These are phyloP conservation scores for Platismatia glauca DNA, from an alignment of 495 filamentous ascomycete species.

Conservation along the genomic window DNA sequence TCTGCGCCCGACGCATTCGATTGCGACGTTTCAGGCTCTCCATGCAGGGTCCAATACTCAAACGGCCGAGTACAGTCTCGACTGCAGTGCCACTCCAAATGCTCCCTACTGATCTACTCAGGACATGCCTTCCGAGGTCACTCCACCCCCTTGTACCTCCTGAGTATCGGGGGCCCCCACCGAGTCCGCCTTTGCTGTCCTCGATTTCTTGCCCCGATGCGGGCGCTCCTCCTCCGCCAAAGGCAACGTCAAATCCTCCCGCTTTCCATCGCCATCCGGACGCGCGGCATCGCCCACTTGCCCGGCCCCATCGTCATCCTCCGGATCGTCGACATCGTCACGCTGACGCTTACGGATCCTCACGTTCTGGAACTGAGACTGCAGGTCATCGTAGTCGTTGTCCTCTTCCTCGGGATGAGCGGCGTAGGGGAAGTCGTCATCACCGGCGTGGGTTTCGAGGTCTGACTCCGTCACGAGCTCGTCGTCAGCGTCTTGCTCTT, in stretches of 20 bases:
- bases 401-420: slow-evolving; percentile 6
- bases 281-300: background rate
- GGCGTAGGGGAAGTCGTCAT: background rate
- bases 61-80: background rate
- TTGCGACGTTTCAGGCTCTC: background rate
- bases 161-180: background rate
- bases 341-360: slow-evolving; percentile 4
- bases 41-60: background rate
- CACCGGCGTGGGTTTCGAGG: slow-evolving; percentile 3
- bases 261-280: background rate
- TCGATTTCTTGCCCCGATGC: slow-evolving; percentile 1
- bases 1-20: background rate
- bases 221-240: background rate
- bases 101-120: background rate
- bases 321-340: background rate
- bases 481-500: background rate
- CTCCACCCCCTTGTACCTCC: background rate
- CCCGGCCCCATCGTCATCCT: background rate
- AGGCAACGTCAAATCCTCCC: background rate
- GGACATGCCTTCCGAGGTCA: background rate
- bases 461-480: slow-evolving; percentile 8
- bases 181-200: background rate
- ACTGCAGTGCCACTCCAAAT: background rate
- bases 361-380: background rate
- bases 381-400: background rate